Conservation (phyloP, 345 rosid genomes). For the Pistacia atlantica region DNA sequence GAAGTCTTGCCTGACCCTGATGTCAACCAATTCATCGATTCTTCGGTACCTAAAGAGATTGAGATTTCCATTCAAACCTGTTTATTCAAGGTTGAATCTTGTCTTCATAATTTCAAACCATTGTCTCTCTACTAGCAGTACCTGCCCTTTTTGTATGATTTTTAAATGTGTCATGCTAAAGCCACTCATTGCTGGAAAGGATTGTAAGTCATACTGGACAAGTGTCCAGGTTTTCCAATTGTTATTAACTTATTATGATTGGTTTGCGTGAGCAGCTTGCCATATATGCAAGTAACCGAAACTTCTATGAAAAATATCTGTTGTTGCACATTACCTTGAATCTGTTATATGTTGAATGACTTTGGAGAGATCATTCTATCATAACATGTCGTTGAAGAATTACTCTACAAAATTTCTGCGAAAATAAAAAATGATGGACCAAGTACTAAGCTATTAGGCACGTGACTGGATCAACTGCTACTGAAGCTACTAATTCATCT, state of each 20-base stretch:
- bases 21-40: conserved; percentile 41
- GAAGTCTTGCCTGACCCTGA: conserved; percentile 65
- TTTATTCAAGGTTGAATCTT: conserved; percentile 52
- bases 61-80: conserved; percentile 57
- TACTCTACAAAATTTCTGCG: not conserved
- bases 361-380: not conserved
- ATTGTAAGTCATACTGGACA: not conserved
- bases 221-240: not conserved
- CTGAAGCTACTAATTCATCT: not conserved
- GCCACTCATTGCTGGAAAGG: not conserved
- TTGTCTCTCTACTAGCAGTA: conserved; percentile 2
- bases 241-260: not conserved
- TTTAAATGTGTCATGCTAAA: not conserved
- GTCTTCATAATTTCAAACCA: not conserved
- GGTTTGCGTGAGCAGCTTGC: not conserved
- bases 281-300: not conserved
- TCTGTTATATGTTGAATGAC: not conserved
- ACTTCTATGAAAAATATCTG: not conserved
- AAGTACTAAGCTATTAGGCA: not conserved
- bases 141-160: not conserved
- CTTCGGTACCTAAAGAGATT: conserved; percentile 54
- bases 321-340: not conserved
- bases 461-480: not conserved
- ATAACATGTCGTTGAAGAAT: not conserved
- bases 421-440: not conserved